Conservation (phyloP, 306 rosid genomes). For the Vigna hirtella region DNA sequence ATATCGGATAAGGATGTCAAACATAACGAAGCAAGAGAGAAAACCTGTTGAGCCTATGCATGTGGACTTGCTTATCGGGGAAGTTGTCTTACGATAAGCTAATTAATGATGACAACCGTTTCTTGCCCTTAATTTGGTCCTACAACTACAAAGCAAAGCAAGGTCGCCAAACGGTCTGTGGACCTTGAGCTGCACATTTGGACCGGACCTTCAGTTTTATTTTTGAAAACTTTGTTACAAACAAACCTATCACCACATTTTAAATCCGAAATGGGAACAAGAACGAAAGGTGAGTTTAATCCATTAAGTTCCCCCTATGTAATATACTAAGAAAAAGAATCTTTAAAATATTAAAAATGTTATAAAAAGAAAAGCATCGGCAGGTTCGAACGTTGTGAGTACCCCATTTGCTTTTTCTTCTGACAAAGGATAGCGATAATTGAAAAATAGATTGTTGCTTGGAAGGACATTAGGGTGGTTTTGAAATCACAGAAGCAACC, state of each 20-base stretch:
- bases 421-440: slow-evolving; percentile 40
- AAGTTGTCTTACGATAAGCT: background rate
- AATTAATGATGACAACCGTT: background rate
- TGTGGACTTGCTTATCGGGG: background rate
- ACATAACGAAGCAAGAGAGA: background rate
- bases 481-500: slow-evolving; percentile 28
- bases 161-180: background rate
- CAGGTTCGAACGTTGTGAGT: slow-evolving; percentile 13
- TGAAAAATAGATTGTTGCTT: slow-evolving; percentile 20
- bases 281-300: no score
- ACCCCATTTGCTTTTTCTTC: background rate
- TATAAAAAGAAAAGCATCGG: background rate
- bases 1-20: background rate
- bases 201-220: background rate
- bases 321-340: no score
- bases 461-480: slow-evolving; percentile 10
- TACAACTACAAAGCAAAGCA: background rate
- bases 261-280: no score
- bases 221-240: background rate
- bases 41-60: background rate
- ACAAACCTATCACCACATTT: no score
- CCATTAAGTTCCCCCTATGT: no score
- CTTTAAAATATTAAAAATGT: background rate
- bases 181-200: background rate
- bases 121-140: slow-evolving; percentile 11